These are phyloP conservation scores for Magnusiomyces sp. DNA, from an alignment of 1,139 yeast genomes.

Conservation along the genomic window DNA sequence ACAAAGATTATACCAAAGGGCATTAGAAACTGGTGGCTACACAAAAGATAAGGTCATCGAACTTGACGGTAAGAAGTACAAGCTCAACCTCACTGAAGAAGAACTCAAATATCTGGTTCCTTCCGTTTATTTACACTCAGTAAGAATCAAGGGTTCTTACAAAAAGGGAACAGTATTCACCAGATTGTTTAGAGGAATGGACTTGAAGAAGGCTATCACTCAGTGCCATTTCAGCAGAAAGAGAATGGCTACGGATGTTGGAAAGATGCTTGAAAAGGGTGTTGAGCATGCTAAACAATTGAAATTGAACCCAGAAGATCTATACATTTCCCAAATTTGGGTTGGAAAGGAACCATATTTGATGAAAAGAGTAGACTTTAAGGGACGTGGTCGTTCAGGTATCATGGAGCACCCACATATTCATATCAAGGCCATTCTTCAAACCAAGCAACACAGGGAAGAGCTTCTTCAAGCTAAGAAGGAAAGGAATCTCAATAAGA, in stretches of 20 bases:
- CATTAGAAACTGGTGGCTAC: slow-evolving; percentile 37
- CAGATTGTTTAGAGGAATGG: slow-evolving; percentile 63
- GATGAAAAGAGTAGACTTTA: slow-evolving; percentile 66
- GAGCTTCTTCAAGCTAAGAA: slow-evolving; percentile 36
- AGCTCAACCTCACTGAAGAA: slow-evolving; percentile 47
- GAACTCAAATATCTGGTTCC: slow-evolving; percentile 80
- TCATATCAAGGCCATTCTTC: slow-evolving; percentile 72
- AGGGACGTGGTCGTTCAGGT: slow-evolving; percentile 90
- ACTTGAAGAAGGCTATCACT: slow-evolving; percentile 72
- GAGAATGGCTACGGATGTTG: slow-evolving; percentile 72
- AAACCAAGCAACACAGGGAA: slow-evolving; percentile 52
- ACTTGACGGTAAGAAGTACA: slow-evolving; percentile 41
- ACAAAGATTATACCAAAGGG: slow-evolving; percentile 50
- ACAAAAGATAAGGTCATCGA: slow-evolving; percentile 51
- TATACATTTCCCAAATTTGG: slow-evolving; percentile 82
- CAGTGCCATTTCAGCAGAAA: slow-evolving; percentile 87
- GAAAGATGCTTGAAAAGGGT: slow-evolving; percentile 65
- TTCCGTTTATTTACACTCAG: slow-evolving; percentile 65
- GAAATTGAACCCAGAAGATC: slow-evolving; percentile 50
- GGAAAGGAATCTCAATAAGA: slow-evolving; percentile 36
- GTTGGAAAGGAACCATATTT: slow-evolving; percentile 80
- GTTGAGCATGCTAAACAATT: slow-evolving; percentile 56
- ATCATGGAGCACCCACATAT: slow-evolving; percentile 65
- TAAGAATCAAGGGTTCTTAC: slow-evolving; percentile 73
- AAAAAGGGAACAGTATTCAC: slow-evolving; percentile 82